Evolutionary conservation across 768 basidiomycete species (phyloP).

Genomic region (Amyloporia xantha): DNA sequence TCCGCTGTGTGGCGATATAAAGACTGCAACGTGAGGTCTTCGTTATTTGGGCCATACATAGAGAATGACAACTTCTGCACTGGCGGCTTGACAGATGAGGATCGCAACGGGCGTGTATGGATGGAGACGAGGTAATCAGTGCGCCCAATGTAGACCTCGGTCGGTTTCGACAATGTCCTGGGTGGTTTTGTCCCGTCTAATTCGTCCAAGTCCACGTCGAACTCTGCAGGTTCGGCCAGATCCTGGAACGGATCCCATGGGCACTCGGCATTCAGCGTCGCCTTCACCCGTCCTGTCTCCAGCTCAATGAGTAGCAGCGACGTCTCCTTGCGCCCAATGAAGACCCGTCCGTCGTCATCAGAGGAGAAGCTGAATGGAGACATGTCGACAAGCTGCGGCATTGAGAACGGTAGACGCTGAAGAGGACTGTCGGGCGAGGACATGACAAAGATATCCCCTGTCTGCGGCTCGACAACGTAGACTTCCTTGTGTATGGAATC

Average conservation of each 20-base stretch:
- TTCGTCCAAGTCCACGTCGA: slow-evolving; percentile 46
- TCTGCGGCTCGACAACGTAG: slow-evolving; percentile 93
- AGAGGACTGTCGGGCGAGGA: slow-evolving; percentile 60
- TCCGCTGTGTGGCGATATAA: slow-evolving; percentile 75
- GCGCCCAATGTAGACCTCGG: slow-evolving; percentile 57
- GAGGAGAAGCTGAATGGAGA: slow-evolving; percentile 75
- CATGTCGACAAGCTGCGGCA: slow-evolving; percentile 88
- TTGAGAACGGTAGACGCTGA: slow-evolving; percentile 85
- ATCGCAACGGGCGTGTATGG: slow-evolving; percentile 45
- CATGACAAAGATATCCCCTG: slow-evolving; percentile 89
- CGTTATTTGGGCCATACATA: slow-evolving; percentile 87
- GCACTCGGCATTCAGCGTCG: slow-evolving; percentile 68
- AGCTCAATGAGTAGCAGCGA: slow-evolving; percentile 69
- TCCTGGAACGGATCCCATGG: slow-evolving; percentile 68
- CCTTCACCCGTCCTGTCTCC: slow-evolving; percentile 75
- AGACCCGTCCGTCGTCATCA: slow-evolving; percentile 62
- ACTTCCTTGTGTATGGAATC: slow-evolving; percentile 53
- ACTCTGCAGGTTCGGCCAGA: slow-evolving; percentile 31
- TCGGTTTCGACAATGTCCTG: slow-evolving; percentile 18
- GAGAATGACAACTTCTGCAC: slow-evolving; percentile 87
- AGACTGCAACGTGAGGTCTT: slow-evolving; percentile 66
- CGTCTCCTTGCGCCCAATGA: slow-evolving; percentile 89
- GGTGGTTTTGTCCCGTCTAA: slow-evolving; percentile 45
- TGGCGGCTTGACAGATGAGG: slow-evolving; percentile 32
- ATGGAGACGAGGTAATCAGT: slow-evolving; percentile 90